Evolutionary conservation across 1,284 basidiomycete genomes (phyloP).

Genomic region (Athelia psychrophila): DNA sequence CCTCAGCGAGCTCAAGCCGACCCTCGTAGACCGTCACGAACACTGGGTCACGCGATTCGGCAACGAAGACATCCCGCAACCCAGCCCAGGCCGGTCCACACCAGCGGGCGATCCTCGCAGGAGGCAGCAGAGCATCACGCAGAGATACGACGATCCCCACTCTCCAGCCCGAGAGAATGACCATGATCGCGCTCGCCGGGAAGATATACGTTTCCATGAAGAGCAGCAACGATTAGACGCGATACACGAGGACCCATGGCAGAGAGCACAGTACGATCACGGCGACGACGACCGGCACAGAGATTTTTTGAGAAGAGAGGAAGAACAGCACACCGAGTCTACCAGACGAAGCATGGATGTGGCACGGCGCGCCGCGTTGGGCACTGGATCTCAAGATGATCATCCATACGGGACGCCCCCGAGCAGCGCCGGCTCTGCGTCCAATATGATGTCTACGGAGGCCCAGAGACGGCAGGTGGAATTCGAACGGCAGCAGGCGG

Average conservation of each 20-base stretch:
- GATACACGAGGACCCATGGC: constrained; percentile 17
- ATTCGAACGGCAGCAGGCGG: constrained; percentile 18
- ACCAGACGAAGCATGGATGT: neutral
- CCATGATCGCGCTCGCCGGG: constrained; percentile 31
- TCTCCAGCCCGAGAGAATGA: constrained; percentile 2
- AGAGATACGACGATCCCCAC: constrained; percentile 4
- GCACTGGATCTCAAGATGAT: neutral
- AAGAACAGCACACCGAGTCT: constrained; percentile 15
- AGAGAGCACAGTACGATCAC: constrained; percentile 3
- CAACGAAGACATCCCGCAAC: constrained; percentile 3
- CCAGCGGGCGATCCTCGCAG: neutral
- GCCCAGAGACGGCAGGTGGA: constrained; percentile 20
- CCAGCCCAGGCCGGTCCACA: constrained; percentile 3
- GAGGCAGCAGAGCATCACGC: neutral
- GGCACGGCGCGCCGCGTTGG: neutral
- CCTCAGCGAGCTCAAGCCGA: constrained; percentile 47
- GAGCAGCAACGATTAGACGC: constrained; percentile 8
- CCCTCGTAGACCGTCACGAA: constrained; percentile 49
- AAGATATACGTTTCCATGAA: constrained; percentile 25
- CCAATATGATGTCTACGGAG: neutral
- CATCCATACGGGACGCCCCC: neutral
- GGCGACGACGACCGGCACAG: constrained; percentile 9
- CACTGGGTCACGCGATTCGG: constrained; percentile 35
- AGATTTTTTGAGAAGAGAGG: constrained; percentile 7
- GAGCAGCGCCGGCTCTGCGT: neutral